Evolutionary conservation across 2,329 filamentous ascomycete species (phyloP).

Genomic region (Ascochyta clinopodiicola): DNA sequence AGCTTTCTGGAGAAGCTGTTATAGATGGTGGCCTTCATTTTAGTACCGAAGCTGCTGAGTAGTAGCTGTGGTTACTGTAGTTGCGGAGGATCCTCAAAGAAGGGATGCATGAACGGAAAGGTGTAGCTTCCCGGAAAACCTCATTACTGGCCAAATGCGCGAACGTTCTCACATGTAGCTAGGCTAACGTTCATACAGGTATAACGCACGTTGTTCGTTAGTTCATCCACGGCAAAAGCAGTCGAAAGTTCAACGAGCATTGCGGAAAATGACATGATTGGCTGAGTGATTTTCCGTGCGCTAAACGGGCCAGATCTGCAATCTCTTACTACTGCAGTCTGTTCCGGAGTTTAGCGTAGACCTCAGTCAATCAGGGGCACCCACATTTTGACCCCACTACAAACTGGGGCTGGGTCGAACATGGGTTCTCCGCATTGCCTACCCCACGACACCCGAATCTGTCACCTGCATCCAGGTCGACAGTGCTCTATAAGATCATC

Average conservation of each 20-base stretch:
- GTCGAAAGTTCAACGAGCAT: too few species aligned
- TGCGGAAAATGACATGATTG: background rate
- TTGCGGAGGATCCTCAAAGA: background rate
- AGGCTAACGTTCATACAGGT: too few species aligned
- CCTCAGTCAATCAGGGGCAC: background rate
- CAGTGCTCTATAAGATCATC: slow-evolving; percentile 8
- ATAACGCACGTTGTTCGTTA: too few species aligned
- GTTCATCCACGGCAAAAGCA: too few species aligned
- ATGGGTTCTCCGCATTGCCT: slow-evolving; percentile 11
- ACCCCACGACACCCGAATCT: background rate
- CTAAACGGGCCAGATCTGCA: background rate
- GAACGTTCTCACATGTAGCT: too few species aligned
- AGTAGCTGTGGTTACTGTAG: background rate
- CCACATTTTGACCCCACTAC: background rate
- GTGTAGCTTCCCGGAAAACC: too few species aligned
- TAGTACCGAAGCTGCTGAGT: background rate
- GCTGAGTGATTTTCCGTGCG: background rate
- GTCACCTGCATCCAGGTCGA: background rate
- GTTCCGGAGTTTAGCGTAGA: background rate
- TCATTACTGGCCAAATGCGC: too few species aligned
- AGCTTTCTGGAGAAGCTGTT: background rate
- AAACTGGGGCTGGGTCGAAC: background rate
- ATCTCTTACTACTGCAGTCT: background rate
- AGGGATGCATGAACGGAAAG: background rate
- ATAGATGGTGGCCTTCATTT: background rate